Evolutionary conservation across 2,329 filamentous ascomycete species (phyloP).

Genomic region (Hypoxylon sp.): DNA sequence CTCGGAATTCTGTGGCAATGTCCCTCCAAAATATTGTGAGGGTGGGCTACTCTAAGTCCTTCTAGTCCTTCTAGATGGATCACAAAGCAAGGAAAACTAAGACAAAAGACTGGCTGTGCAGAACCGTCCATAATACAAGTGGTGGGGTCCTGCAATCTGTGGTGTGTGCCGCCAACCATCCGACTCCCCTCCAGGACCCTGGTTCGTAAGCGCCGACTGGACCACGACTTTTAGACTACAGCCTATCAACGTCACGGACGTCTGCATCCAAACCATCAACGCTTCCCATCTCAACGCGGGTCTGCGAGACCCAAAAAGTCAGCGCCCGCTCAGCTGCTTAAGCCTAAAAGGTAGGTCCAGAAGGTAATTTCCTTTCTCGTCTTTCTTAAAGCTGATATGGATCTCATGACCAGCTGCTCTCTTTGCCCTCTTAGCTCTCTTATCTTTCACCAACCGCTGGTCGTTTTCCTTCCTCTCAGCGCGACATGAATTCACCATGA

Average conservation of each 20-base stretch:
- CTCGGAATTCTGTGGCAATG: slow-evolving; percentile 59
- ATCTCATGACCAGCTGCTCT: slow-evolving; percentile 46
- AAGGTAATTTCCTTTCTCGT: slow-evolving; percentile 47
- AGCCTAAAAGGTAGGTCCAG: slow-evolving; percentile 51
- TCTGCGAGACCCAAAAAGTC: slow-evolving; percentile 49
- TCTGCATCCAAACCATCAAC: slow-evolving; percentile 56
- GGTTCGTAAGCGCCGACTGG: slow-evolving; percentile 66
- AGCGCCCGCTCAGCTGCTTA: slow-evolving; percentile 53
- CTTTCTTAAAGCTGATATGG: slow-evolving; percentile 51
- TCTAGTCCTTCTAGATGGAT: slow-evolving; percentile 51
- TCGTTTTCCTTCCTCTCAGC: slow-evolving; percentile 46
- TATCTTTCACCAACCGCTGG: slow-evolving; percentile 53
- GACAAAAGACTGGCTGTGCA: slow-evolving; percentile 64
- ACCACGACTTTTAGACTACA: slow-evolving; percentile 55
- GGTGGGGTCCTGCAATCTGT: slow-evolving; percentile 58
- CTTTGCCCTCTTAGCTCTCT: slow-evolving; percentile 41
- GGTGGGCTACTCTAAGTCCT: slow-evolving; percentile 45
- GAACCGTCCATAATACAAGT: slow-evolving; percentile 60
- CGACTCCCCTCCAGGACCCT: slow-evolving; percentile 58
- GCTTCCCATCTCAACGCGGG: slow-evolving; percentile 50
- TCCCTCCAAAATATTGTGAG: slow-evolving; percentile 50
- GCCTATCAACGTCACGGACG: slow-evolving; percentile 61
- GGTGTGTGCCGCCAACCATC: slow-evolving; percentile 62
- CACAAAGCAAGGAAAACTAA: slow-evolving; percentile 61
- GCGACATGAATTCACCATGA: slow-evolving; percentile 58